A percentile compares a stretch with the other conserved stretches of the same genome.
phyloP scores from a whole-genome alignment of 2,329 filamentous ascomycete genomes.

The Phoma sp. region DNA sequence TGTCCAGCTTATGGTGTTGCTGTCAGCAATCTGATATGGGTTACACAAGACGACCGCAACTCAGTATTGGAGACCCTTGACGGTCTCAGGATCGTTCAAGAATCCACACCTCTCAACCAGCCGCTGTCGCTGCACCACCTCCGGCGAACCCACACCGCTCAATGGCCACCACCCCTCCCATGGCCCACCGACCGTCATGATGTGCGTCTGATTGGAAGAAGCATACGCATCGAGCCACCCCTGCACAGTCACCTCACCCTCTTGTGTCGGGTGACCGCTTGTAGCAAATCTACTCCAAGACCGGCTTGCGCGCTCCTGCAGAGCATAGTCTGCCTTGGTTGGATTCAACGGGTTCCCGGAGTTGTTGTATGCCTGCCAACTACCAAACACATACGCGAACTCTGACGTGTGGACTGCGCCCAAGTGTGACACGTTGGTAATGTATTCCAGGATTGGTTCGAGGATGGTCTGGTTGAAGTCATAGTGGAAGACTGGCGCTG shows the following conservation, averaged over 20 bases:
- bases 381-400: slow-evolving; percentile 60
- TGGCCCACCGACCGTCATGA: slow-evolving; percentile 51
- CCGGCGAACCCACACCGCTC: slow-evolving; percentile 43
- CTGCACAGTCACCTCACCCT: slow-evolving; percentile 21
- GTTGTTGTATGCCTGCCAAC: slow-evolving; percentile 51
- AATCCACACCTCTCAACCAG: slow-evolving; percentile 57
- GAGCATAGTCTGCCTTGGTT: slow-evolving; percentile 49
- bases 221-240: slow-evolving; percentile 12
- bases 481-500: slow-evolving; percentile 56
- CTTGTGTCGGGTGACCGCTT: slow-evolving; percentile 26
- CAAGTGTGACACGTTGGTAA: slow-evolving; percentile 46
- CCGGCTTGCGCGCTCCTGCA: slow-evolving; percentile 51
- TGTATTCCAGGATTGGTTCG: slow-evolving; percentile 50
- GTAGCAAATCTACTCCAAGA: slow-evolving; percentile 58
- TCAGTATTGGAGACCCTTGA: slow-evolving; percentile 48
- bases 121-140: slow-evolving; percentile 46
- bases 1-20: not conserved
- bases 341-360: slow-evolving; percentile 45
- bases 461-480: slow-evolving; percentile 63
- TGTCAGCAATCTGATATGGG: not conserved
- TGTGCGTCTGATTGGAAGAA: slow-evolving; percentile 23
- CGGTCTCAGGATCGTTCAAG: slow-evolving; percentile 54
- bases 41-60: not conserved
- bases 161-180: slow-evolving; percentile 52
- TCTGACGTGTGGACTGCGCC: slow-evolving; percentile 61